A percentile compares a stretch with the other conserved stretches of the same genome.
Conservation (phyloP, 2,329 filamentous ascomycete genomes). For the Hypoxylon sp. region DNA sequence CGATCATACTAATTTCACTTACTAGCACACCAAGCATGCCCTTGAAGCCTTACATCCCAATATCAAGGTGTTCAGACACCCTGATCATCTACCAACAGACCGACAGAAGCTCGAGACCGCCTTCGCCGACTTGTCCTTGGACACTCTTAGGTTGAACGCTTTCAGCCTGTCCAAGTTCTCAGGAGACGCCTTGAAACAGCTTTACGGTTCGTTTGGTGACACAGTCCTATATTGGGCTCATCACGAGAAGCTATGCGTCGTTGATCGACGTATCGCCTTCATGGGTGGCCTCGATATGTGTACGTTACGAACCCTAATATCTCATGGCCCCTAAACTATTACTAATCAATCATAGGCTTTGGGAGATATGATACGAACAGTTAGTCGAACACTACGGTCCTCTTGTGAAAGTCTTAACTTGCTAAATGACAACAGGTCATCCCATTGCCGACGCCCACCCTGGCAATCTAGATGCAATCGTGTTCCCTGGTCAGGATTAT, state of each 20-base stretch:
- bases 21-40: constrained; percentile 82
- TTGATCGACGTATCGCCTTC: constrained; percentile 85
- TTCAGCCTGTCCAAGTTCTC: constrained; percentile 75
- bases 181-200: constrained; percentile 78
- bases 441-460: constrained; percentile 88
- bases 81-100: constrained; percentile 83
- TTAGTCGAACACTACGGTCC: constrained; percentile 49
- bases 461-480: constrained; percentile 78
- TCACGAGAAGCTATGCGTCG: constrained; percentile 89
- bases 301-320: constrained; percentile 52
- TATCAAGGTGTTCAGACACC: constrained; percentile 90
- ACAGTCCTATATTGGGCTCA: constrained; percentile 93
- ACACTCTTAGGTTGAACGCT: constrained; percentile 57
- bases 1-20: constrained; percentile 11
- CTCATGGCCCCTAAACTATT: constrained; percentile 2
- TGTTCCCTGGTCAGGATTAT: constrained; percentile 93
- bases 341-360: constrained; percentile 68
- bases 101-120: constrained; percentile 77
- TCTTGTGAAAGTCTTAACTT: constrained; percentile 10
- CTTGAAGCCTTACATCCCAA: constrained; percentile 85
- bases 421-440: constrained; percentile 65
- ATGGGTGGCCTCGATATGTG: constrained; percentile 93
- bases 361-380: constrained; percentile 90
- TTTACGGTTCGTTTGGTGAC: constrained; percentile 87
- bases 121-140: constrained; percentile 62